Conservation (phyloP, 768 basidiomycete species). For the Mycena galopus region DNA sequence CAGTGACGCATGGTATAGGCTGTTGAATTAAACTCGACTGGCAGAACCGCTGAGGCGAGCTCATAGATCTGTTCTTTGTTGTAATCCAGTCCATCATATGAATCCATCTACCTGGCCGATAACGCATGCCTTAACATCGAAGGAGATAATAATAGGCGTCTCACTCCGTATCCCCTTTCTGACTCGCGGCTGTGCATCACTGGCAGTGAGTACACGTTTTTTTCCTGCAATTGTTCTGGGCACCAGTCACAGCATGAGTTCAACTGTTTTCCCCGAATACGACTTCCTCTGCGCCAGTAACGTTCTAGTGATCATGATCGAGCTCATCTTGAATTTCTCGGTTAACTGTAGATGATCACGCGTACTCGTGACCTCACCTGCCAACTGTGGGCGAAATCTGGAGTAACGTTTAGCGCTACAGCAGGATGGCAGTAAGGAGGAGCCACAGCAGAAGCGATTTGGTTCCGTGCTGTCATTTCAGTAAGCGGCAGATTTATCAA, state of each 20-base stretch:
- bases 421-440: not conserved
- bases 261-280: too few species aligned
- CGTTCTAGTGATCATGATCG: too few species aligned
- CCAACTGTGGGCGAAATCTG: too few species aligned
- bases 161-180: not conserved
- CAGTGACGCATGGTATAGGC: conserved; percentile 5
- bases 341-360: too few species aligned
- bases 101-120: not conserved
- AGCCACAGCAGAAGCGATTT: not conserved
- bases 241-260: too few species aligned
- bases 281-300: too few species aligned
- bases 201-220: not conserved
- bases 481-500: not conserved
- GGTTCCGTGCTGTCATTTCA: not conserved
- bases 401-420: too few species aligned
- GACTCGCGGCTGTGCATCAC: not conserved
- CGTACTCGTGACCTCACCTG: too few species aligned
- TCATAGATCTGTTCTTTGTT: not conserved
- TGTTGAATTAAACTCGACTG: not conserved
- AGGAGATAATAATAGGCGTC: not conserved
- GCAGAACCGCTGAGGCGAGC: not conserved
- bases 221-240: not conserved
- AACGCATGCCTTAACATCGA: not conserved
- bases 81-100: not conserved
- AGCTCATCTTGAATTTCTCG: too few species aligned